These are phyloP conservation scores for Viola odorata DNA, from an alignment of 345 rosid species.

Conservation along the genomic window DNA sequence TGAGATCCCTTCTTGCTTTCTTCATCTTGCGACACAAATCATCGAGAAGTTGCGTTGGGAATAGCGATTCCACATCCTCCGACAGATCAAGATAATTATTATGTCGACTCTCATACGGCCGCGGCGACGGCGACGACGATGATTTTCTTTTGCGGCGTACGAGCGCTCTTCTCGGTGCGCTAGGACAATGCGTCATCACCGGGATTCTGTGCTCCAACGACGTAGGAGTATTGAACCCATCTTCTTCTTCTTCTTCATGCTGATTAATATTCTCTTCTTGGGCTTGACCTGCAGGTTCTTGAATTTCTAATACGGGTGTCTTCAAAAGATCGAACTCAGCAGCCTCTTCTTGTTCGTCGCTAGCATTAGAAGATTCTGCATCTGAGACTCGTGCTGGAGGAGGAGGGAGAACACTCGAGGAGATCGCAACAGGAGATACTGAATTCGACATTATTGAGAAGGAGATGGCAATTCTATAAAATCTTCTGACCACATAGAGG, in stretches of 20 bases:
- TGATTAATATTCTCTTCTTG: background rate
- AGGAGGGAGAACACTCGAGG: background rate
- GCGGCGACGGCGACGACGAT: background rate
- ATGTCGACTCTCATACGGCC: conserved; percentile 13
- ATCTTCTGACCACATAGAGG: background rate
- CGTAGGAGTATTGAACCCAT: conserved; percentile 27
- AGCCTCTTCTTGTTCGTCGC: too few species aligned
- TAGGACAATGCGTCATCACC: conserved; percentile 18
- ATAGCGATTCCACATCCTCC: conserved; percentile 41
- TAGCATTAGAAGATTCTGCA: too few species aligned
- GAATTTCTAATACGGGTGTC: background rate
- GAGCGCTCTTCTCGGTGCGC: conserved; percentile 18
- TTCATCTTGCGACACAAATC: conserved; percentile 36
- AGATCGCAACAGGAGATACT: background rate
- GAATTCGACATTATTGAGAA: background rate
- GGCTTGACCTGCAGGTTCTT: background rate
- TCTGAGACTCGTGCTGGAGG: background rate
- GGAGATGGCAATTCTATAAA: background rate
- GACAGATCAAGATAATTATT: conserved; percentile 30
- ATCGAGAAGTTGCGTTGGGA: conserved; percentile 14
- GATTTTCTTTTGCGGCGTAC: conserved; percentile 31
- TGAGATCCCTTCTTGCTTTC: conserved; percentile 41
- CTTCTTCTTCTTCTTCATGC: background rate
- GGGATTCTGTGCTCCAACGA: conserved; percentile 21
- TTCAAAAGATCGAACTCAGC: too few species aligned